These are phyloP conservation scores for Oryza longistaminata DNA, from an alignment of 176 grass and related monocot species.

Conservation along the genomic window DNA sequence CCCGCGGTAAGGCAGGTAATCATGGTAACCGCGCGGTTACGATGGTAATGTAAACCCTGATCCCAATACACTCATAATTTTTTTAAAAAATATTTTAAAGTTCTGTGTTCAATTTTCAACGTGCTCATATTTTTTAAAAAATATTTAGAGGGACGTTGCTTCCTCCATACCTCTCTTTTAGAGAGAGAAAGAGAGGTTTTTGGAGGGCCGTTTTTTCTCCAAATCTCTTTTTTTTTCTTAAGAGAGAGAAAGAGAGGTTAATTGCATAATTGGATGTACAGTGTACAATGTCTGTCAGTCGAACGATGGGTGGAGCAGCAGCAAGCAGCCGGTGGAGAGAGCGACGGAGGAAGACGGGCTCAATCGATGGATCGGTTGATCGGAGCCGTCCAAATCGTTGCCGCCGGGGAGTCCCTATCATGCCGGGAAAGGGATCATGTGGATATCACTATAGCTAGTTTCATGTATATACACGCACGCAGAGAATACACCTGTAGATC, in stretches of 20 bases:
- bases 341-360: not conserved
- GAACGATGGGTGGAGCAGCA: not conserved
- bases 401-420: conserved; percentile 47
- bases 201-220: too few species aligned
- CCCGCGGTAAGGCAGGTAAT: too few species aligned
- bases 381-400: conserved; percentile 48
- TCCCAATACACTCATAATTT: too few species aligned
- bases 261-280: not conserved
- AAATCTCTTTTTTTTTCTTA: too few species aligned
- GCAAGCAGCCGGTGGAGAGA: conserved; percentile 37
- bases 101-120: too few species aligned
- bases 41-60: too few species aligned
- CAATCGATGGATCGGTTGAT: not conserved
- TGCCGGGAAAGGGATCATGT: not conserved
- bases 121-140: too few species aligned
- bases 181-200: too few species aligned
- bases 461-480: conserved; percentile 37
- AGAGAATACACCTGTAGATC: not conserved
- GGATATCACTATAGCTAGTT: not conserved
- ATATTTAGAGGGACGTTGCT: too few species aligned
- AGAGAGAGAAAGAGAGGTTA: not conserved
- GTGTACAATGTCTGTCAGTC: not conserved
- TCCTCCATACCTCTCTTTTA: too few species aligned
- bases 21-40: too few species aligned
- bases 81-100: too few species aligned